Base-by-base conservation (phyloP, 805 yeast genomes). In the Metschnikowia continentalis region DNA sequence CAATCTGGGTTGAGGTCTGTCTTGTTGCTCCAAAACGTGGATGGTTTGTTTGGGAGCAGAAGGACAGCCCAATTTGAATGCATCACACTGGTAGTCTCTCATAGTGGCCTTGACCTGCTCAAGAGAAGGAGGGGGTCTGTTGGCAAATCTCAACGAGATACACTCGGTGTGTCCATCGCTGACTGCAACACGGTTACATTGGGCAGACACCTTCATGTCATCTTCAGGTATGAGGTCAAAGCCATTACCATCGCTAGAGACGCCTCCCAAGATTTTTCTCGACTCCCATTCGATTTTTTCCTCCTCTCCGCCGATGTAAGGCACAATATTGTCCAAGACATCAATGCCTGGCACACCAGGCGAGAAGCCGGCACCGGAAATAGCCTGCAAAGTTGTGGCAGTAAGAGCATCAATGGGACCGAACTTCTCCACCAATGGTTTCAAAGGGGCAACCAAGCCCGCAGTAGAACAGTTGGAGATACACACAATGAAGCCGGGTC, bases 221-320 rank as follows among this genome's bases (percentile, higher is more conserved):
- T 83, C 83, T 46, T 82, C 84, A 4, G 82, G 68, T 51, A 88
- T 72, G 35, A 82, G 71, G 14, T 76, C 75, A 58, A 89, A 81
- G 20, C 80, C 81, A 42, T 71, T 68, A 41, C 82, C 83, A 35
- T 71, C 78, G 0, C 63, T 63, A 48, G 82, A 77, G 35, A 84
- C 61, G 48, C 75, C 66, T 56, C 97, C 97, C 62, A 94, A 78
- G 58, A 94, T 94, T 76, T 94, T 94, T 67, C 89, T 88, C 49
- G 98, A 90, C 76, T 94, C 99, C 95, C 96, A 90, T 73, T 94
- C 99, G 61, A 94, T 89, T 75, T 94, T 94, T 61, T 94, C 99
- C 74, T 94, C 99, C 73, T 94, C 99, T 42, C 98, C 97, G 57
- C 90, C 78, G 65, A 94, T 94, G 78, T 76, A 94, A 39, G 99